phyloP scores from a whole-genome alignment of 441 rosid genomes.

The Croton laevigatus region DNA sequence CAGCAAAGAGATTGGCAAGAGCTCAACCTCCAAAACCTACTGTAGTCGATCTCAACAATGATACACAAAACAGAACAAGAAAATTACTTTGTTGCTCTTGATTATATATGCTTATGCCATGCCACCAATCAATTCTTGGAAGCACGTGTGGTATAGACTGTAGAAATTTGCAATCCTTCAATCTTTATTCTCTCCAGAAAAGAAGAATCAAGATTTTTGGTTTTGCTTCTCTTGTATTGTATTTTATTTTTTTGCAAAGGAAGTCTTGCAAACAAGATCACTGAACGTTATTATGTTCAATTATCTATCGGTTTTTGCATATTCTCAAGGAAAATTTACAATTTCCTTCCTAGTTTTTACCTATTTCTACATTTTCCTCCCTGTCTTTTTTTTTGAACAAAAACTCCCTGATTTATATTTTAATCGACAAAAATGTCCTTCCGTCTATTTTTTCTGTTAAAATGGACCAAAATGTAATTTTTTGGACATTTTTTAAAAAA shows the following conservation, averaged over 20 bases:
- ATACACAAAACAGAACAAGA: slow-evolving; percentile 32
- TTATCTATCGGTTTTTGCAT: slow-evolving; percentile 13
- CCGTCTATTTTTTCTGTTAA: no score
- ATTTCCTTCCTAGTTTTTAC: no score
- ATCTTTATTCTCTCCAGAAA: background rate
- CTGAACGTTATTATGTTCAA: no score
- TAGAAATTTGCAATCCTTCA: background rate
- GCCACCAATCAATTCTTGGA: background rate
- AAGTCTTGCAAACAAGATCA: background rate
- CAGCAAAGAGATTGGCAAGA: slow-evolving; percentile 52
- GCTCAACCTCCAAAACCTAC: slow-evolving; percentile 37
- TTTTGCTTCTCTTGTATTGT: background rate
- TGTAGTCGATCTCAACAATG: slow-evolving; percentile 36
- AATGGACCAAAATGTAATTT: no score
- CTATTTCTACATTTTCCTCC: no score
- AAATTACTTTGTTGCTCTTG: slow-evolving; percentile 42
- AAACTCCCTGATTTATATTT: no score
- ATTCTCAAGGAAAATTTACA: no score
- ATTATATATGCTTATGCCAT: slow-evolving; percentile 14
- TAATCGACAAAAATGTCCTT: no score
- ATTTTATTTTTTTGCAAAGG: slow-evolving; percentile 10
- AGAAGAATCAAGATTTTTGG: background rate
- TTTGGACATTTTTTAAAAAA: no score
- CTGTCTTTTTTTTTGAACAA: no score
- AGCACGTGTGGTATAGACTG: background rate